Conservation (phyloP, 2,329 filamentous ascomycete genomes). For the Pezicula carpinea region DNA sequence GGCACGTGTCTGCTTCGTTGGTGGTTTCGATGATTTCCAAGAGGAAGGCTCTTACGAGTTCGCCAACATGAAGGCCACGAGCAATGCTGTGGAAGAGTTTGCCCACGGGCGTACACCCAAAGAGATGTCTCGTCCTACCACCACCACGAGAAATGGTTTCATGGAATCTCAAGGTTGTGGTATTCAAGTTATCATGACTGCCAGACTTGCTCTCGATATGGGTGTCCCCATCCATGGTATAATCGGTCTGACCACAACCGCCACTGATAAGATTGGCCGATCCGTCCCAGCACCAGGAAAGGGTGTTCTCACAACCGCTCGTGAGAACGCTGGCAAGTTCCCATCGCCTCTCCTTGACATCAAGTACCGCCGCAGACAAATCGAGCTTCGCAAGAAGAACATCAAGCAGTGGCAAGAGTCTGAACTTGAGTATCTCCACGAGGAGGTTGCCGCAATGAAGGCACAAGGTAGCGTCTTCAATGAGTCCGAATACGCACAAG, state of each 20-base stretch:
- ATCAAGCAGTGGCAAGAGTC: slow-evolving; percentile 97
- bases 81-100: slow-evolving; percentile 95
- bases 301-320: slow-evolving; percentile 92
- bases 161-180: slow-evolving; percentile 99
- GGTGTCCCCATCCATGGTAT: slow-evolving; percentile 97
- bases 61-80: slow-evolving; percentile 99
- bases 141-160: slow-evolving; percentile 94
- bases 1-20: slow-evolving; percentile 93
- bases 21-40: slow-evolving; percentile 98
- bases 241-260: slow-evolving; percentile 87
- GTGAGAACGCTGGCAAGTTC: slow-evolving; percentile 86
- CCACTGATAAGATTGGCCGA: slow-evolving; percentile 97
- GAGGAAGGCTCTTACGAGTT: slow-evolving; percentile 99
- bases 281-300: slow-evolving; percentile 95
- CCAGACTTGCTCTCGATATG: slow-evolving; percentile 94
- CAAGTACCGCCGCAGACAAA: slow-evolving; percentile 92
- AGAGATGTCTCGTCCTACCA: slow-evolving; percentile 97
- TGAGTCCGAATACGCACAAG: slow-evolving; percentile 78
- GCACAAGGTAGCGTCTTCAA: slow-evolving; percentile 70
- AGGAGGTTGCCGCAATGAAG: slow-evolving; percentile 90
- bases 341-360: slow-evolving; percentile 94
- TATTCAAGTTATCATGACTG: slow-evolving; percentile 98
- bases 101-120: slow-evolving; percentile 89
- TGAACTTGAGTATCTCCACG: slow-evolving; percentile 86
- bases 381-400: slow-evolving; percentile 88